These are phyloP conservation scores for Mortierella sp. DNA, from an alignment of 371 early-diverging fungal species.

Conservation along the genomic window DNA sequence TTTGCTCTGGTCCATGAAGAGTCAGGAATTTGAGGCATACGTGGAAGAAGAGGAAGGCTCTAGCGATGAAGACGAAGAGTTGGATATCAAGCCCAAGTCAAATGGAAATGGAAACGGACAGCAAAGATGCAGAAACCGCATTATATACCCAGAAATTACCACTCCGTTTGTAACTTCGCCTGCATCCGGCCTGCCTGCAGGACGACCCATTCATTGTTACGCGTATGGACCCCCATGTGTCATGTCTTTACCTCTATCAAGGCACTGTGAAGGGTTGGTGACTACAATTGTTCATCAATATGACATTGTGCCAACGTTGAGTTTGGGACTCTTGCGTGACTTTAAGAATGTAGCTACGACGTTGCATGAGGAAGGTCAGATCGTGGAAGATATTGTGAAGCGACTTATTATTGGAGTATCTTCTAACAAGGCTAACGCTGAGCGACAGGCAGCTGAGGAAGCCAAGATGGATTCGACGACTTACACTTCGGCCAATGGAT, in stretches of 20 bases:
- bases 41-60: constrained; percentile 46
- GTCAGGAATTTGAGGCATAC: constrained; percentile 60
- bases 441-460: constrained; percentile 31
- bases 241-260: constrained; percentile 74
- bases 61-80: constrained; percentile 38
- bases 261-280: constrained; percentile 77
- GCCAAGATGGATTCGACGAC: constrained; percentile 25
- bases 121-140: constrained; percentile 17
- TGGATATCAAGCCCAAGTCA: constrained; percentile 15
- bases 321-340: constrained; percentile 79
- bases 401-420: constrained; percentile 66
- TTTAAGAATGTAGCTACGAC: constrained; percentile 81
- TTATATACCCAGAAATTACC: constrained; percentile 53
- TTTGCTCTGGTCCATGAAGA: constrained; percentile 74
- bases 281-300: constrained; percentile 80
- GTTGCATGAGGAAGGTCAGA: constrained; percentile 71
- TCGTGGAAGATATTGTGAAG: constrained; percentile 78
- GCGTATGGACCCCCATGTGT: constrained; percentile 83
- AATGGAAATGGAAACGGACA: not conserved
- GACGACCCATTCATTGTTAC: constrained; percentile 83
- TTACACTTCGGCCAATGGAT: constrained; percentile 5
- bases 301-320: constrained; percentile 80
- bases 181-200: constrained; percentile 74
- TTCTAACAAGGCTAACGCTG: constrained; percentile 43
- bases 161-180: constrained; percentile 74